phyloP scores from a whole-genome alignment of 2,329 filamentous ascomycete species.

The Pestalotiopsis sp. region DNA sequence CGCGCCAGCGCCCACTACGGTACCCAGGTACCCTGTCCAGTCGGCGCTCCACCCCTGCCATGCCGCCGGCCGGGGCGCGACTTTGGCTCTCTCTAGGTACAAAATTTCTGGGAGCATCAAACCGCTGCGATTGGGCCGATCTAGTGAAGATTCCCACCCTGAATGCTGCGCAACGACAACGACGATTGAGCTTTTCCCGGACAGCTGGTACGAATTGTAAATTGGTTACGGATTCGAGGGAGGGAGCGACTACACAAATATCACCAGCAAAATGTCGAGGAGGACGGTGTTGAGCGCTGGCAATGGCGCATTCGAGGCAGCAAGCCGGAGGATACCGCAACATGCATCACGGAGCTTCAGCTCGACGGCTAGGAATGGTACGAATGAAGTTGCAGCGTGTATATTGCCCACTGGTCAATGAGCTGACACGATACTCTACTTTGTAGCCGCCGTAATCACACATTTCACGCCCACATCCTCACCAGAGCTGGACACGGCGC shows the following conservation, averaged over 20 bases:
- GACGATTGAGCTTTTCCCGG: not conserved
- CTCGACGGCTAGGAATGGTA: constrained; percentile 31
- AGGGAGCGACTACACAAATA: not conserved
- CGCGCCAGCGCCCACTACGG: not conserved
- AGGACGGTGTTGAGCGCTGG: constrained; percentile 28
- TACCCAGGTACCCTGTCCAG: not conserved
- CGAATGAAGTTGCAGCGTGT: not conserved
- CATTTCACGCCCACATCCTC: constrained; percentile 56
- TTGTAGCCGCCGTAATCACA: constrained; percentile 35
- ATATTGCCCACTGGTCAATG: not conserved
- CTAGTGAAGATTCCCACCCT: not conserved
- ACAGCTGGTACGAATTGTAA: not conserved
- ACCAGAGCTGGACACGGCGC: constrained; percentile 53
- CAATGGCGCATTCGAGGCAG: constrained; percentile 27
- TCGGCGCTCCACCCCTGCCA: not conserved
- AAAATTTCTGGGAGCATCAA: constrained; percentile 9
- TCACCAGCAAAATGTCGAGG: constrained; percentile 26
- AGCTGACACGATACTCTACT: not conserved
- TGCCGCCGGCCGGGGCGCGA: constrained; percentile 4
- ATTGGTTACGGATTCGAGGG: not conserved
- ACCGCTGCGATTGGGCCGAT: not conserved
- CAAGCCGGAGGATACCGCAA: constrained; percentile 21
- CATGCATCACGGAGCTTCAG: constrained; percentile 28
- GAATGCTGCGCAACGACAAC: not conserved
- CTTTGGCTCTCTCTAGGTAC: not conserved